Evolutionary conservation across 805 yeast genomes (phyloP).

Genomic region (Schizosaccharomyces lindneri): DNA sequence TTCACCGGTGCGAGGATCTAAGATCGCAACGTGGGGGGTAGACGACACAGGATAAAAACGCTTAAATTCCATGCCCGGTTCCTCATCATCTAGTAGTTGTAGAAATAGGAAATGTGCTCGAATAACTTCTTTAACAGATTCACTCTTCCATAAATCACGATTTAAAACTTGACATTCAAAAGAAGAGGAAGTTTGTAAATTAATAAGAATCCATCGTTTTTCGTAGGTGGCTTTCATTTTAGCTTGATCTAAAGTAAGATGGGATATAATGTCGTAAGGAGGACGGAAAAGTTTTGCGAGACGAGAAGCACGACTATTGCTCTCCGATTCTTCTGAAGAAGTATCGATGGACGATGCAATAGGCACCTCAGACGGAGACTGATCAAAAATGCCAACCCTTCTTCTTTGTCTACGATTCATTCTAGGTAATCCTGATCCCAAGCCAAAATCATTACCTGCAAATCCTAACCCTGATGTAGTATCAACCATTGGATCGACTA

Average conservation of each 20-base stretch:
- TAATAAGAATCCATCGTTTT: slow-evolving; percentile 63
- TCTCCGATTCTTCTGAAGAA: slow-evolving; percentile 12
- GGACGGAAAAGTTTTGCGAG: slow-evolving; percentile 72
- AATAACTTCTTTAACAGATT: slow-evolving; percentile 36
- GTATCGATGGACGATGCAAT: slow-evolving; percentile 5
- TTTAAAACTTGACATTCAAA: slow-evolving; percentile 76
- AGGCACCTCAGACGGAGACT: slow-evolving; percentile 6
- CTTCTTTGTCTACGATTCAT: background rate
- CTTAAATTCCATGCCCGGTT: slow-evolving; percentile 43
- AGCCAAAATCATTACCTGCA: background rate
- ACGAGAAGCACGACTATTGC: slow-evolving; percentile 33
- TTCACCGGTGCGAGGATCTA: slow-evolving; percentile 93
- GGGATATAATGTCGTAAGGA: slow-evolving; percentile 70
- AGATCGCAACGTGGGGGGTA: slow-evolving; percentile 63
- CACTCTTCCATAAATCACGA: slow-evolving; percentile 76
- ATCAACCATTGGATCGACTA: slow-evolving; percentile 24
- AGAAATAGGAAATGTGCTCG: slow-evolving; percentile 50
- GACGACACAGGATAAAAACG: slow-evolving; percentile 44
- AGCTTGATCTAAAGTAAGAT: slow-evolving; percentile 31
- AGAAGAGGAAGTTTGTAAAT: slow-evolving; percentile 65
- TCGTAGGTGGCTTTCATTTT: slow-evolving; percentile 31
- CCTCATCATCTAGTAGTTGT: slow-evolving; percentile 62
- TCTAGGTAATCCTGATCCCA: slow-evolving; percentile 5
- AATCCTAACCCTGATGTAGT: background rate
- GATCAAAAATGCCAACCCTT: slow-evolving; percentile 29